Base-by-base conservation (phyloP, 2,329 filamentous ascomycete species). In the Nothophaeocryptopus gaeumannii region DNA sequence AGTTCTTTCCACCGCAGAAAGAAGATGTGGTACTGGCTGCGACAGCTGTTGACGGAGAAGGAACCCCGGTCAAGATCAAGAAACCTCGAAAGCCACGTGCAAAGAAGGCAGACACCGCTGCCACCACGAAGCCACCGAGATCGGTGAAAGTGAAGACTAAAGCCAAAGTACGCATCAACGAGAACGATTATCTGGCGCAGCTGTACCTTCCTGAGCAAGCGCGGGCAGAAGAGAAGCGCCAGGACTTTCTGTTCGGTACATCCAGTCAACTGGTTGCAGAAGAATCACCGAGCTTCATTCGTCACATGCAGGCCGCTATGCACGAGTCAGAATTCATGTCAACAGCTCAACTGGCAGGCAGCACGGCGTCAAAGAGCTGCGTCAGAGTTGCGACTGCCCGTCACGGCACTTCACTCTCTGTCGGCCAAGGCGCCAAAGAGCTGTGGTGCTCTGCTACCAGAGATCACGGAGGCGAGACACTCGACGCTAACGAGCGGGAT, bases 221-320 rank as follows among this genome's bases (percentile, higher is more conserved):
- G 1, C 69, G 85, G 37, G 79, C 79, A 45, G 78, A 85, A 58
- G 79, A 86, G 11, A 75, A 80, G 2, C 74, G 79, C 1, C 89
- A 93, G 65, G 82, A 90, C 52, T 88, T 91, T 63, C 71, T 95
- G 0, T 95, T 95, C 69, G 89, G 89, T 1, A 93, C 89, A 0
- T 91, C 86, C 1, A 95, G 89, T 66, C 89, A 95, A 66, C 72
- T 95, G 16, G 85, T 84, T 11, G 73, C 78, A 47, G 86, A 89
- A 49, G 82, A 89, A 32, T 88, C 86, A 0, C 86, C 86, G 0
- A 79, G 78, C 0, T 78, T 84, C 16, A 67, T 88, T 12, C 76
- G 78, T 29, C 79, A 86, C 39, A 68, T 88, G 14, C 82, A 87
- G 45, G 64, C 74, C 45, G 84, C 83, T 1, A 78, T 87, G 55